Conservation (phyloP, 495 filamentous ascomycete genomes). For the Penicillium nucicola region DNA sequence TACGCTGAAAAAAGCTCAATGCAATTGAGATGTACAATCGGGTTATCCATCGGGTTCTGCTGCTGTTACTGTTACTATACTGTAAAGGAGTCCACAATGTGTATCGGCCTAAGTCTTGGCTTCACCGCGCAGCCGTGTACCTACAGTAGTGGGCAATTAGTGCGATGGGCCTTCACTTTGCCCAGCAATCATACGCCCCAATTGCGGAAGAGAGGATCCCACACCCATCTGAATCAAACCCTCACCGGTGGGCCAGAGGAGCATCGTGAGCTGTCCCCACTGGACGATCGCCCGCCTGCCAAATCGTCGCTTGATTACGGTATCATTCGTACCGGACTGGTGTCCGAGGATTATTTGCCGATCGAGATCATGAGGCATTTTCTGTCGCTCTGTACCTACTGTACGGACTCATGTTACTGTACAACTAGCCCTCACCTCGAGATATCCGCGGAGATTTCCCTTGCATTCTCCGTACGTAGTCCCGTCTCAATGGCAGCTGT, state of each 20-base stretch:
- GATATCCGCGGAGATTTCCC: too few relatives aligned
- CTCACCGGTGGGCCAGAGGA: conserved; percentile 31
- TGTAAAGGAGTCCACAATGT: background rate
- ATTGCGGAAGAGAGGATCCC: conserved; percentile 7
- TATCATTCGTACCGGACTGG: background rate
- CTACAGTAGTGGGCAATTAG: conserved; percentile 24
- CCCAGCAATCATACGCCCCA: conserved; percentile 20
- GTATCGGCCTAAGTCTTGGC: conserved; percentile 18
- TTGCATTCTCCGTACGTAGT: too few relatives aligned
- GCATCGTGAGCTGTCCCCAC: conserved; percentile 24
- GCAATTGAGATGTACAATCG: background rate
- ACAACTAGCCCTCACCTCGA: background rate
- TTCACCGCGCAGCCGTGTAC: conserved; percentile 24
- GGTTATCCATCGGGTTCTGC: background rate
- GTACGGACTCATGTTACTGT: background rate
- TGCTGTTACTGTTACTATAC: background rate
- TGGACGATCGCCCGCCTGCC: conserved; percentile 29
- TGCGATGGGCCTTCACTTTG: conserved; percentile 4
- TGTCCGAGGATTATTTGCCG: conserved; percentile 1
- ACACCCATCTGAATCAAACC: conserved; percentile 21
- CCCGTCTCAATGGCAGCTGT: too few relatives aligned
- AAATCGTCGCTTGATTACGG: conserved; percentile 18
- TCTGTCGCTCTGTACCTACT: background rate
- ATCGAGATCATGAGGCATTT: conserved; percentile 16
- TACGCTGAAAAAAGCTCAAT: background rate